Conservation (phyloP, 108 stramenopile species). For the Cylindrotheca closterium region DNA sequence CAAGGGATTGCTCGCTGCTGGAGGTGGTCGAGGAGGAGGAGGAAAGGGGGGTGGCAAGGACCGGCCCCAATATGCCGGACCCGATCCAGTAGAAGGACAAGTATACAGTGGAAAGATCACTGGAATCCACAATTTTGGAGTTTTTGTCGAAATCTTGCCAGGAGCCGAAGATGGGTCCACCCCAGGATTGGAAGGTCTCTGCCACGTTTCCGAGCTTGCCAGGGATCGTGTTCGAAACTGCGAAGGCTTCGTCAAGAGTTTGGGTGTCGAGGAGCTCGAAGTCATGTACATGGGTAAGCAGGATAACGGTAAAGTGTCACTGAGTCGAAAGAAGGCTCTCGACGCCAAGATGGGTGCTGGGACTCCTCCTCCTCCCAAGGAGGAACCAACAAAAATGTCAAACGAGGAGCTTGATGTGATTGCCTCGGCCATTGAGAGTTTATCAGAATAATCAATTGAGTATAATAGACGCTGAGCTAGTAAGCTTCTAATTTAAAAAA, state of each 20-base stretch:
- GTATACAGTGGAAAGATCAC: constrained; percentile 76
- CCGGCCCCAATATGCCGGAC: constrained; percentile 67
- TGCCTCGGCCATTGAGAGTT: constrained; percentile 68
- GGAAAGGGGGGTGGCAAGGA: constrained; percentile 42
- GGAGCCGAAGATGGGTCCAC: constrained; percentile 79
- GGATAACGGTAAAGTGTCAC: constrained; percentile 63
- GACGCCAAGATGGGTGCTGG: constrained; percentile 30
- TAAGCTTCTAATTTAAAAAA: too few relatives aligned
- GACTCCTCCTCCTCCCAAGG: background rate
- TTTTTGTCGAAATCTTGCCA: constrained; percentile 80
- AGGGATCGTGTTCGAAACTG: constrained; percentile 75
- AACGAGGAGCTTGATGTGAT: constrained; percentile 74
- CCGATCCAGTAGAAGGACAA: constrained; percentile 70
- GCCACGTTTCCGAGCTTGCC: constrained; percentile 84
- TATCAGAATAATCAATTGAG: constrained; percentile 30
- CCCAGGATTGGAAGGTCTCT: constrained; percentile 79
- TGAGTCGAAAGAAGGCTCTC: constrained; percentile 71
- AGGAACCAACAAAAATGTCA: constrained; percentile 44
- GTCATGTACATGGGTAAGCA: constrained; percentile 78
- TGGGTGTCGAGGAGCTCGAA: constrained; percentile 72
- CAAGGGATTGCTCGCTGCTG: constrained; percentile 45
- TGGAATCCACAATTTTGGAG: constrained; percentile 81
- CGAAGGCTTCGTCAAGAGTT: constrained; percentile 67
- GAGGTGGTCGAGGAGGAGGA: constrained; percentile 29
- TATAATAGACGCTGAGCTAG: too few relatives aligned